Base-by-base conservation (phyloP, 306 rosid species). In the Cicer cuneatum region DNA sequence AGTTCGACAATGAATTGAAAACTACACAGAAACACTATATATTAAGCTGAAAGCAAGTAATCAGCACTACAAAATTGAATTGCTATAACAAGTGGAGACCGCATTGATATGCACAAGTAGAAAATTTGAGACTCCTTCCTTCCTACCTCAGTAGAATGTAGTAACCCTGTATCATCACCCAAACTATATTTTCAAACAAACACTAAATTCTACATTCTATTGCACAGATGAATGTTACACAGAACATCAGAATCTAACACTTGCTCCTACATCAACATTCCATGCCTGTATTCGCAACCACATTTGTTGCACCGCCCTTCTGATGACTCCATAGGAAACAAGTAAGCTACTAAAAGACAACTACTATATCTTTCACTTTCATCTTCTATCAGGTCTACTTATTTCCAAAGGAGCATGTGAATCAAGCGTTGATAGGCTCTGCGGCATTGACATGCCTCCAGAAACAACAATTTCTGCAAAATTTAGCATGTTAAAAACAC, bases 381-480 rank as follows among this genome's bases (percentile, higher is more conserved):
- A 90, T 74, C 89, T 83, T 88, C 87, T 74, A 54, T 80, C 76
- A 41, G 76, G 77, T 69, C 90, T 87, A 81, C 78, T 86, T 72
- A 86, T 75, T 58, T 87, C 85, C 52, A 52, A 63, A 40, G 88
- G 92, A 76, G 69, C 85, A 41, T 61, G 89, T 49, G 90, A 58
- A 72, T 91, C 97, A 48, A 89, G 41, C 2, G 89, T 89, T 10
- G 97, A 93, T 49, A 91, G 82, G 72, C 87, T 83, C 88, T 90
- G 98, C 9, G 98, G 98, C 98, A 93, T 93, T 39, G 98, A 93
- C 98, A 93, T 93, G 83, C 98, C 98, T 73, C 97, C 97, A 18
- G 98, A 93, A 56, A 93, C 98, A 1, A 93, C 89, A 76, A 93
- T 93, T 84, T 93, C 98, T 93, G 97, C 89, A 84, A 86, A 80